Conservation (phyloP, 768 basidiomycete genomes). For the Russula foetens region DNA sequence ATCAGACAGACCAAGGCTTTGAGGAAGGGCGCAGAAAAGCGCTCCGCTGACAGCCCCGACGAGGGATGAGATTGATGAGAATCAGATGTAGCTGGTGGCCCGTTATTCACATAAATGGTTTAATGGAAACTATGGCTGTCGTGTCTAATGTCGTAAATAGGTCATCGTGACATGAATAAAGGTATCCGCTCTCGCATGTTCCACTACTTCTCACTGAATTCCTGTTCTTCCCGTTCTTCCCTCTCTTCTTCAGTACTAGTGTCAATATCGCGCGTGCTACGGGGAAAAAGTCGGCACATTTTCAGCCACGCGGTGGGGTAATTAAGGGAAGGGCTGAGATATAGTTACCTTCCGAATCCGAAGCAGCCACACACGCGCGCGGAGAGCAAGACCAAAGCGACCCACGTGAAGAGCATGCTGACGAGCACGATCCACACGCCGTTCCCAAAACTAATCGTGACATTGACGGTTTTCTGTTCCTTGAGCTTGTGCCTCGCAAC, state of each 20-base stretch:
- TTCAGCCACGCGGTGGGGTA: not conserved
- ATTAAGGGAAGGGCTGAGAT: not conserved
- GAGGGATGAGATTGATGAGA: not conserved
- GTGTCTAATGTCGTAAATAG: not conserved
- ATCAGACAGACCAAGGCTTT: not conserved
- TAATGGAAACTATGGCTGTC: not conserved
- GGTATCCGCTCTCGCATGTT: not conserved
- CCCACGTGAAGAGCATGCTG: slow-evolving; percentile 49
- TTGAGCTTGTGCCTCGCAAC: slow-evolving; percentile 40
- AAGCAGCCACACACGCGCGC: slow-evolving; percentile 61
- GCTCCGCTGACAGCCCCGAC: too few species aligned
- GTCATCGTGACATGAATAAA: not conserved
- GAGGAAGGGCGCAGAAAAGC: not conserved
- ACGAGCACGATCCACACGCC: slow-evolving; percentile 65
- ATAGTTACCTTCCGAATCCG: slow-evolving; percentile 29
- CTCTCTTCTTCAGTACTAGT: not conserved
- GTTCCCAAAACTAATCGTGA: slow-evolving; percentile 53
- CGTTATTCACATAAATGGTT: not conserved
- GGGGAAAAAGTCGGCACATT: not conserved
- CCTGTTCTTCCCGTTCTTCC: not conserved
- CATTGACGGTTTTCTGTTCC: slow-evolving; percentile 31
- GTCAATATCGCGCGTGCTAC: not conserved
- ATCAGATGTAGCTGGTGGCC: not conserved
- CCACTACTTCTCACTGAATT: not conserved
- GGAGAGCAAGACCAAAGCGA: slow-evolving; percentile 51